Percentiles rank a stretch among this genome's conserved stretches.
Evolutionary conservation across 768 basidiomycete genomes (phyloP).

Genomic region (Lactarius trivialis): DNA sequence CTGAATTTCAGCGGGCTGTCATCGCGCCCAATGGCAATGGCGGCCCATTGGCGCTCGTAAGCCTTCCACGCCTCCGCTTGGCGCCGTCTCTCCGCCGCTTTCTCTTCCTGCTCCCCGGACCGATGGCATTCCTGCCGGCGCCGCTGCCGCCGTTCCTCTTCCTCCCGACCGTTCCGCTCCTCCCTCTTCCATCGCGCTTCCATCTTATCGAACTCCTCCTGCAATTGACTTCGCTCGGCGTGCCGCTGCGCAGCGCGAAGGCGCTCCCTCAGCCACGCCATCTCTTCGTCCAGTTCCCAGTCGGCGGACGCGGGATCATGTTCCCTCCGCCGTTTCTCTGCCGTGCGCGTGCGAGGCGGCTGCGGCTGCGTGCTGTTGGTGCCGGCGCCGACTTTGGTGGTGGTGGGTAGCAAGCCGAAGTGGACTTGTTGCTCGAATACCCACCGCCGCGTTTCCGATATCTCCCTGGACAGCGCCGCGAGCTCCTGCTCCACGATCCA

Average conservation of each 20-base stretch:
- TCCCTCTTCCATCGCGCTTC: slow-evolving; percentile 42
- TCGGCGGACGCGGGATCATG: not conserved
- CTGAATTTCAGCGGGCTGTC: slow-evolving; percentile 48
- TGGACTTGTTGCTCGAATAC: slow-evolving; percentile 48
- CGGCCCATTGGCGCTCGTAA: slow-evolving; percentile 65
- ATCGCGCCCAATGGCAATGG: slow-evolving; percentile 36
- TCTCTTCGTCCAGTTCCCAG: slow-evolving; percentile 8
- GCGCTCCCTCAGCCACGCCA: slow-evolving; percentile 12
- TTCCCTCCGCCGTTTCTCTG: slow-evolving; percentile 3
- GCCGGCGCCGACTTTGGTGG: not conserved
- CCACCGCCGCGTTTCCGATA: slow-evolving; percentile 57
- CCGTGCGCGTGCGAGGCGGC: not conserved
- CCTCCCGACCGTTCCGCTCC: slow-evolving; percentile 45
- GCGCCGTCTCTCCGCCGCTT: slow-evolving; percentile 33
- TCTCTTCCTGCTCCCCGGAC: slow-evolving; percentile 42
- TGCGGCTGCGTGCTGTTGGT: not conserved
- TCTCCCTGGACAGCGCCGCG: slow-evolving; percentile 37
- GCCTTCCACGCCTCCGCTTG: slow-evolving; percentile 51
- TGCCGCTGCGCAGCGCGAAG: slow-evolving; percentile 12
- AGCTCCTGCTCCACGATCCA: slow-evolving; percentile 50
- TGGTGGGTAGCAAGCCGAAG: slow-evolving; percentile 12
- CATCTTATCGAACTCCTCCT: slow-evolving; percentile 50
- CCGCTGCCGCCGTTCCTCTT: slow-evolving; percentile 29
- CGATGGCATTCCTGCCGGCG: slow-evolving; percentile 5
- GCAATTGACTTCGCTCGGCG: slow-evolving; percentile 38